These are phyloP conservation scores for Cryphonectria carpinicola DNA, from an alignment of 2,329 filamentous ascomycete species.

Conservation along the genomic window DNA sequence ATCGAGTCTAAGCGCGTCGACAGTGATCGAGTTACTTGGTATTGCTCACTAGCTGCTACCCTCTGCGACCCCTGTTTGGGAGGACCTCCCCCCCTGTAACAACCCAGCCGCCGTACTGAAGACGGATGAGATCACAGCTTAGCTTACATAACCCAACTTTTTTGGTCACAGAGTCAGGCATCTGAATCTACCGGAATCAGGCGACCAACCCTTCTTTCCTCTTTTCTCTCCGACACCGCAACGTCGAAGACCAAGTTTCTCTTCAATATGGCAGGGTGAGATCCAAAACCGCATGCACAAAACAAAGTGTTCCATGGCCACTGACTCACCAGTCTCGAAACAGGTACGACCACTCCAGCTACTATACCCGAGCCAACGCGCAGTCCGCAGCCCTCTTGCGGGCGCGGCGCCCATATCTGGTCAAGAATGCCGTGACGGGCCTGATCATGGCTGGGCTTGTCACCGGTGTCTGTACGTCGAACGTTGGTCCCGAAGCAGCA, in stretches of 20 bases:
- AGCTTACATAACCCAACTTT: constrained; percentile 26
- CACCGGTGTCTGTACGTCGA: constrained; percentile 80
- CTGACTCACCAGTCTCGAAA: not conserved
- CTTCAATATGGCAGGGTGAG: constrained; percentile 29
- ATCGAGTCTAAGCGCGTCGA: constrained; percentile 17
- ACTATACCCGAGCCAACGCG: constrained; percentile 87
- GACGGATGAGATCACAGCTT: constrained; percentile 24
- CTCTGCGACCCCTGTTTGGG: constrained; percentile 2
- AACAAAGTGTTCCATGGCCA: not conserved
- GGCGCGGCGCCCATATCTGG: constrained; percentile 86
- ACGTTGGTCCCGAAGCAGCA: not conserved
- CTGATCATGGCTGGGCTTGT: constrained; percentile 74
- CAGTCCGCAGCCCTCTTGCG: constrained; percentile 89
- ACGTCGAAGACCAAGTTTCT: constrained; percentile 4
- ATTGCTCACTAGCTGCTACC: constrained; percentile 10
- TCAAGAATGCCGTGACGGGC: constrained; percentile 87
- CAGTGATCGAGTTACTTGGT: not conserved
- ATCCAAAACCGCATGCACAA: not conserved
- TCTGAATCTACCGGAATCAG: constrained; percentile 21
- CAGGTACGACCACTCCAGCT: constrained; percentile 64
- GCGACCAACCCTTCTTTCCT: not conserved
- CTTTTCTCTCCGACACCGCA: not conserved
- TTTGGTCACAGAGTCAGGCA: constrained; percentile 15
- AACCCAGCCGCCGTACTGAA: not conserved
- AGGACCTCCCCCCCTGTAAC: not conserved